phyloP scores from a whole-genome alignment of 768 basidiomycete species.

The Xanthoconium purpureum region DNA sequence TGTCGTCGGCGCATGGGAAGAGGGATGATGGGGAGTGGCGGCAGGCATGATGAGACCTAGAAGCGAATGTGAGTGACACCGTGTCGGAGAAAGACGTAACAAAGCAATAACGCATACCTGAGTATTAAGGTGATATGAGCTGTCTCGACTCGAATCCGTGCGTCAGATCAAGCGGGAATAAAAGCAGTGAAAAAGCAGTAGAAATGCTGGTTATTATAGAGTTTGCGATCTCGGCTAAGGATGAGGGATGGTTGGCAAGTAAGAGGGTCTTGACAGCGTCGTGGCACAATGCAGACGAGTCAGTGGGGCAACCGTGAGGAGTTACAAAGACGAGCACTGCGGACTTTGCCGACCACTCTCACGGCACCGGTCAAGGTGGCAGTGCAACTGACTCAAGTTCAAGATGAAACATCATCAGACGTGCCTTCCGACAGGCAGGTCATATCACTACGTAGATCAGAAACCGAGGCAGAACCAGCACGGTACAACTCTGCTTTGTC shows the following conservation, averaged over 20 bases:
- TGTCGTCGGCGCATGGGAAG: slow-evolving; percentile 26
- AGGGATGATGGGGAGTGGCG: slow-evolving; percentile 35
- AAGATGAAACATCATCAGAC: slow-evolving; percentile 40
- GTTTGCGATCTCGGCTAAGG: slow-evolving; percentile 12
- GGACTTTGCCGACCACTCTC: slow-evolving; percentile 28
- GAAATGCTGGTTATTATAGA: slow-evolving; percentile 7
- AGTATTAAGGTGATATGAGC: slow-evolving; percentile 28
- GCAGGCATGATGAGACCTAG: slow-evolving; percentile 45
- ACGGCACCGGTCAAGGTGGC: slow-evolving; percentile 25
- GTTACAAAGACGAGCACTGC: slow-evolving; percentile 28
- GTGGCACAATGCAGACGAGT: slow-evolving; percentile 13
- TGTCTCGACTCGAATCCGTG: slow-evolving; percentile 20
- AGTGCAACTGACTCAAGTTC: slow-evolving; percentile 13
- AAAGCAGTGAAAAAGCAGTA: slow-evolving; percentile 20
- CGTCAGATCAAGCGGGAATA: slow-evolving; percentile 23
- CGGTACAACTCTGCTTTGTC: slow-evolving; percentile 55
- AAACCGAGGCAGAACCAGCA: slow-evolving; percentile 42
- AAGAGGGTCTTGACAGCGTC: slow-evolving; percentile 4
- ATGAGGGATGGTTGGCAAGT: slow-evolving; percentile 10
- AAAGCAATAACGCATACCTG: slow-evolving; percentile 34
- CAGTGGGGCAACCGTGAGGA: slow-evolving; percentile 18
- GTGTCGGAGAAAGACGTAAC: slow-evolving; percentile 18
- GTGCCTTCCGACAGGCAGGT: slow-evolving; percentile 53
- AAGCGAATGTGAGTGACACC: slow-evolving; percentile 15
- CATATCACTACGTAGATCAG: slow-evolving; percentile 74